These are phyloP conservation scores for Globisporangium acanthophoron DNA, from an alignment of 352 stramenopile genomes.

Conservation along the genomic window DNA sequence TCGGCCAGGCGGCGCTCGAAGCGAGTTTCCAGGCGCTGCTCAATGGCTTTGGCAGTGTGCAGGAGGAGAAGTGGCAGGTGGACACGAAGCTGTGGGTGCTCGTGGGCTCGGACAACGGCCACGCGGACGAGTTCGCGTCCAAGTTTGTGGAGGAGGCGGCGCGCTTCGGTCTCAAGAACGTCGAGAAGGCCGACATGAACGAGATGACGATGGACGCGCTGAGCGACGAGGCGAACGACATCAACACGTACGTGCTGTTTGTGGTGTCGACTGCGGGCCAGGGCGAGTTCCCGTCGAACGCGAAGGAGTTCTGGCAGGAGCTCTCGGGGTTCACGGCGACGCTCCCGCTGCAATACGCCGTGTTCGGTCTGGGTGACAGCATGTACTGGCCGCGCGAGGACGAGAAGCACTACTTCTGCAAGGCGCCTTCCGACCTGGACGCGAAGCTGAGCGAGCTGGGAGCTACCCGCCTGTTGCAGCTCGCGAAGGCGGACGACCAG, in stretches of 20 bases:
- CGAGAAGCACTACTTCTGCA: conserved; percentile 85
- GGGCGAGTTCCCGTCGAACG: conserved; percentile 74
- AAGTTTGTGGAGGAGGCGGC: conserved; percentile 70
- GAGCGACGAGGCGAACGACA: conserved; percentile 60
- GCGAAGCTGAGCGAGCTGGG: conserved; percentile 71
- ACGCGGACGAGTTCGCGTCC: conserved; percentile 64
- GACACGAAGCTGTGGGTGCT: conserved; percentile 76
- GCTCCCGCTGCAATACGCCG: conserved; percentile 65
- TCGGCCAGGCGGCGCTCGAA: conserved; percentile 81
- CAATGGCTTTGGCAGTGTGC: conserved; percentile 48
- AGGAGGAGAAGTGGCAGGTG: conserved; percentile 50
- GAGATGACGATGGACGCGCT: conserved; percentile 69
- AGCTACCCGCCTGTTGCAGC: conserved; percentile 46
- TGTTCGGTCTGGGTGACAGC: conserved; percentile 78
- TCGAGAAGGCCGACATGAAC: conserved; percentile 84
- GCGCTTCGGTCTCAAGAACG: conserved; percentile 64
- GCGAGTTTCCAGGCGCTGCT: conserved; percentile 77
- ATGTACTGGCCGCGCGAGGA: conserved; percentile 79
- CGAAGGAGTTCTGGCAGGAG: conserved; percentile 76
- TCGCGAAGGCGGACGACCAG: conserved; percentile 76
- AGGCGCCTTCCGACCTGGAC: conserved; percentile 60
- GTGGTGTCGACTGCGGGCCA: conserved; percentile 77
- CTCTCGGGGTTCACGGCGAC: conserved; percentile 51
- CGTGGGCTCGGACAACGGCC: conserved; percentile 70
- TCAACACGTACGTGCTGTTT: conserved; percentile 70